Percentiles rank a stretch among this genome's conserved stretches.
phyloP scores from a whole-genome alignment of 2,329 filamentous ascomycete genomes.

The Didymella glomerata region DNA sequence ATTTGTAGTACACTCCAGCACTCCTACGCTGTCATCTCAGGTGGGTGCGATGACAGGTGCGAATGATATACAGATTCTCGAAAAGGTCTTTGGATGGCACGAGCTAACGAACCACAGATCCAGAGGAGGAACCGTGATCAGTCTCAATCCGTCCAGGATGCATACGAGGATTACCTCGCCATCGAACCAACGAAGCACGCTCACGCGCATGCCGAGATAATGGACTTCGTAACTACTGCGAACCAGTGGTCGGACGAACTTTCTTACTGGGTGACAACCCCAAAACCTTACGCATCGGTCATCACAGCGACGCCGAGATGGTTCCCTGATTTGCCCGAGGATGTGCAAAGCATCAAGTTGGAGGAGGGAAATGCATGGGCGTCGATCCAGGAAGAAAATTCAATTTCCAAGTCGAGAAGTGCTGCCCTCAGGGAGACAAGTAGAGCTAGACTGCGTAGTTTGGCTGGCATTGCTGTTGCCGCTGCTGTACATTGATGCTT shows the following conservation, averaged over 20 bases:
- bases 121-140: background rate
- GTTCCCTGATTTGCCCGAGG: constrained; percentile 1
- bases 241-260: background rate
- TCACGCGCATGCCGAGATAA: background rate
- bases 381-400: background rate
- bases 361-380: background rate
- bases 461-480: constrained; percentile 1
- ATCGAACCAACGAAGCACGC: constrained; percentile 1
- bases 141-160: background rate
- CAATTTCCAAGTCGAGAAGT: background rate
- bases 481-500: background rate
- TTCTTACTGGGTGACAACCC: background rate
- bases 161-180: background rate
- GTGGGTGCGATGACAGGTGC: background rate
- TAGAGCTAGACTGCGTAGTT: background rate
- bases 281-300: background rate
- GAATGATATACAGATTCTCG: background rate
- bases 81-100: too few relatives aligned
- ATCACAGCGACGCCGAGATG: background rate
- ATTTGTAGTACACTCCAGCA: background rate
- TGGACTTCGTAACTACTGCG: background rate
- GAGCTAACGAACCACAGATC: background rate
- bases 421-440: constrained; percentile 1
- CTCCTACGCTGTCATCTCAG: background rate
- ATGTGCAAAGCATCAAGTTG: constrained; percentile 2